Evolutionary conservation across 1,139 yeast species (phyloP), one percentile per base, ranked within the genome.

Genomic region (Pichia sp.): DNA sequence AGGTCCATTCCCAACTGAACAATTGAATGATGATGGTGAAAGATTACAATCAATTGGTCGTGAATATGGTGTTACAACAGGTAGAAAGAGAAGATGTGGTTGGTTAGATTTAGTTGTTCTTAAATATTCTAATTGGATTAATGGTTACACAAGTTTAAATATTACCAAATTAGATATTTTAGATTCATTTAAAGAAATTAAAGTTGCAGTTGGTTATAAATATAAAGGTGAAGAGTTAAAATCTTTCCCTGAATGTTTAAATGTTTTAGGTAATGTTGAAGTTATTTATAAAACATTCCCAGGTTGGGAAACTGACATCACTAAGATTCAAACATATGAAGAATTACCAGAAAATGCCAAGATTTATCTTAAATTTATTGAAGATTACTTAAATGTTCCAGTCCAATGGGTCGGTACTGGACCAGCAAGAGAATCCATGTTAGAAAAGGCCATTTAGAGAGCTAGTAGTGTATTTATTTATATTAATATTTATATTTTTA

Each of bases 1-100:
- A 67, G 99, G 99, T 58, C 99, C 99, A 39, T 93, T 93, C 87
- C 98, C 99, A 58, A 85, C 98, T 54, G 99, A 93, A 73, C 98
- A 91, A 70, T 79, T 91, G 69, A 90, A 93, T 70, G 83, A 75
- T 44, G 80, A 75, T 51, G 99, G 99, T 65, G 96, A 87, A 66
- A 81, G 83, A 59, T 77, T 93, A 66, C 99, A 95, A 72, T 73
- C 76, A 49, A 87, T 91, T 58, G 99, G 99, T 64, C 96, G 93
- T 54, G 97, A 93, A 73, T 89, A 70, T 67, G 99, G 99, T 71
- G 99, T 93, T 60, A 93, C 99, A 61, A 93, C 99, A 44, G 99
- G 99, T 60, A 87, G 99, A 76, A 91, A 91, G 80, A 87, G 99
- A 77, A 85, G 99, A 74, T 95, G 99, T 71, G 99, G 99, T 52